Base-by-base conservation (phyloP, 495 filamentous ascomycete genomes). In the Trichoderma reesei region DNA sequence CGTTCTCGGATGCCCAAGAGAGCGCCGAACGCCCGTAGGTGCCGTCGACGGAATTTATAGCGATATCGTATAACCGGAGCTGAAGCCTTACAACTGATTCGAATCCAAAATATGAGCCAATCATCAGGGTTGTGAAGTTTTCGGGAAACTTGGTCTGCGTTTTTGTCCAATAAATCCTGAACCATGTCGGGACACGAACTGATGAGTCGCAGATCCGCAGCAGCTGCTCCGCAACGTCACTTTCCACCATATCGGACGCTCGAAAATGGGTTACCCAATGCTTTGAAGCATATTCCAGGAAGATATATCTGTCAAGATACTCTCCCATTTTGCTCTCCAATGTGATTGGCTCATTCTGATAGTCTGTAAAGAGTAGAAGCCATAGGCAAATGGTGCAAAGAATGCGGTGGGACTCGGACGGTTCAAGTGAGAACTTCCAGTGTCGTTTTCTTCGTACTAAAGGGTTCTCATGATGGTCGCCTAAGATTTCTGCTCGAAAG, bases 211-310 rank as follows among this genome's bases (percentile, higher is more conserved):
- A 64, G 34, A 64, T 41, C 26, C 39, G 11, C 18, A 41, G 37
- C 11, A 51, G 33, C 39, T 14, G 39, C 26, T 26, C 4, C 37
- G 41, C 5, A 9, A 63, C 44, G 5, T 20, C 41, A 41, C 5
- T 41, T 33, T 39, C 38, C 36, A n/a, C 41, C 18, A 63, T 42
- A 0, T 36, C 8, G 11, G 66, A 56, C 16, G 65, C 59, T 26
- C 66, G 68, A 13, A 72, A 68, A 61, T 78, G 75, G 41, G 13
- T n/a, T 31, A 33, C 62, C 75, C 75, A 78, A 63, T 69, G n/a
- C 56, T 31, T 71, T 34, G 72, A 68, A 8, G 74, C 67, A 62
- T 78, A 78, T 20, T 71, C 64, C 5, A 76, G 61, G 41, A 76
- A 74, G 62, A 56, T 41, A 34, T 67, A 33, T 5, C 59, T 36